A percentile compares a stretch with the other conserved stretches of the same genome.
phyloP scores from a whole-genome alignment of 1,139 yeast genomes.

The Wickerhamomyces sp. region DNA sequence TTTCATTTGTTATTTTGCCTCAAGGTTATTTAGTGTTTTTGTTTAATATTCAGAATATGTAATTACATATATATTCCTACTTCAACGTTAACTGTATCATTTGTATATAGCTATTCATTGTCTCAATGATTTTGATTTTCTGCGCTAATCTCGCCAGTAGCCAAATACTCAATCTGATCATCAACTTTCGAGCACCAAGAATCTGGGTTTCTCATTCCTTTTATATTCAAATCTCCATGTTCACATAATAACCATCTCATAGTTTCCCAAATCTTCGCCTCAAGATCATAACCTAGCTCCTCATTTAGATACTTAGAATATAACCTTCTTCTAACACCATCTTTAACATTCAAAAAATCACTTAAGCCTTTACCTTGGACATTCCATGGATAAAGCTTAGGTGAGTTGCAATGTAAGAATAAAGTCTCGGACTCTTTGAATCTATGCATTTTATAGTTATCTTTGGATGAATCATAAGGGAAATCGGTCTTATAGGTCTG shows the following conservation, averaged over 20 bases:
- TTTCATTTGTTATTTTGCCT: no score
- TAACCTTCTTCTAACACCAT: constrained; percentile 19
- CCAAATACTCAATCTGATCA: constrained; percentile 16
- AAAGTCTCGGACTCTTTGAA: constrained; percentile 18
- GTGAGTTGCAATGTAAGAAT: constrained; percentile 24
- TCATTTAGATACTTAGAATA: constrained; percentile 16
- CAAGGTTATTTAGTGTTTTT: no score
- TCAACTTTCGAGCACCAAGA: constrained; percentile 18
- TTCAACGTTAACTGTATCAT: no score
- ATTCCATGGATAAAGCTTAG: constrained; percentile 26
- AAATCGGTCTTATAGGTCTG: constrained; percentile 13
- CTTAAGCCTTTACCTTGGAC: constrained; percentile 21
- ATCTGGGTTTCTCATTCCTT: constrained; percentile 19
- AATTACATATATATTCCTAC: no score
- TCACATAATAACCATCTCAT: constrained; percentile 22
- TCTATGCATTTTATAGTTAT: constrained; percentile 19
- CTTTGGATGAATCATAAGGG: constrained; percentile 11
- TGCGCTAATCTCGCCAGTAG: constrained; percentile 8
- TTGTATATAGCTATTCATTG: not conserved
- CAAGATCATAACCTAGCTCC: constrained; percentile 22
- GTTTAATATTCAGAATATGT: no score
- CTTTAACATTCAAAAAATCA: constrained; percentile 11
- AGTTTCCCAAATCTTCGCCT: constrained; percentile 20
- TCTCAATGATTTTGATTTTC: no score
- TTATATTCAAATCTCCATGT: constrained; percentile 23